Evolutionary conservation across 208 protist genomes (phyloP).

Genomic region (Trypanosomatidae sp.): DNA sequence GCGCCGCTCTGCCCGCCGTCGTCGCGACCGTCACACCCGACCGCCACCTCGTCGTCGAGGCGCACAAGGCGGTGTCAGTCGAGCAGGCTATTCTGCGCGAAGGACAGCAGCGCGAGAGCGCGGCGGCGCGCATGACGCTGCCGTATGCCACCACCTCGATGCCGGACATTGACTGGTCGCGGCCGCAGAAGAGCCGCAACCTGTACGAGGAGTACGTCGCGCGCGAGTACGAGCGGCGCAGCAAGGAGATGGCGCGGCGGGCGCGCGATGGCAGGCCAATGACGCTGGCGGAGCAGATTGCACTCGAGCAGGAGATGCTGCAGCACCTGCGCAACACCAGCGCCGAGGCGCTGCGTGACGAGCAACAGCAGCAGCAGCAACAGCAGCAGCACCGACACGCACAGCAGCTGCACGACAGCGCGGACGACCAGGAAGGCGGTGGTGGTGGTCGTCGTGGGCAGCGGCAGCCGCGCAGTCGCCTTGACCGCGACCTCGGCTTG

Average conservation of each 20-base stretch:
- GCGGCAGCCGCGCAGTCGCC: constrained; percentile 3
- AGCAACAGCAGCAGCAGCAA: not conserved
- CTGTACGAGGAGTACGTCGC: constrained; percentile 64
- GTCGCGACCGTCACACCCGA: constrained; percentile 22
- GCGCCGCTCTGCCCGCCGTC: constrained; percentile 33
- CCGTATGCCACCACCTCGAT: constrained; percentile 26
- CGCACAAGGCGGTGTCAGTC: constrained; percentile 46
- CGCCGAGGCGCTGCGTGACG: constrained; percentile 10
- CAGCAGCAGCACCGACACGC: not conserved
- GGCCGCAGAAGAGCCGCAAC: constrained; percentile 18
- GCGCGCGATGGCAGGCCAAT: constrained; percentile 58
- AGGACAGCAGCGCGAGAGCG: constrained; percentile 18
- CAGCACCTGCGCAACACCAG: constrained; percentile 35
- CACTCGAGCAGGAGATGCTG: constrained; percentile 49
- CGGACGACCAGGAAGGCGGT: constrained; percentile 6
- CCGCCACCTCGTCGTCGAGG: constrained; percentile 47
- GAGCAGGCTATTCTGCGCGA: constrained; percentile 57
- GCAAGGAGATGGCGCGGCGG: constrained; percentile 52
- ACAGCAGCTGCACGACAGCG: too few species aligned
- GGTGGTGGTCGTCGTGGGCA: not conserved
- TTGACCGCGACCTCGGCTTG: too few species aligned
- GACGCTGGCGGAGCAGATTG: constrained; percentile 72
- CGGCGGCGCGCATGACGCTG: constrained; percentile 18
- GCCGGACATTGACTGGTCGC: constrained; percentile 57
- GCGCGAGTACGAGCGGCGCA: constrained; percentile 56